phyloP scores from a whole-genome alignment of 1,284 basidiomycete genomes.

The Malassezia sp. region DNA sequence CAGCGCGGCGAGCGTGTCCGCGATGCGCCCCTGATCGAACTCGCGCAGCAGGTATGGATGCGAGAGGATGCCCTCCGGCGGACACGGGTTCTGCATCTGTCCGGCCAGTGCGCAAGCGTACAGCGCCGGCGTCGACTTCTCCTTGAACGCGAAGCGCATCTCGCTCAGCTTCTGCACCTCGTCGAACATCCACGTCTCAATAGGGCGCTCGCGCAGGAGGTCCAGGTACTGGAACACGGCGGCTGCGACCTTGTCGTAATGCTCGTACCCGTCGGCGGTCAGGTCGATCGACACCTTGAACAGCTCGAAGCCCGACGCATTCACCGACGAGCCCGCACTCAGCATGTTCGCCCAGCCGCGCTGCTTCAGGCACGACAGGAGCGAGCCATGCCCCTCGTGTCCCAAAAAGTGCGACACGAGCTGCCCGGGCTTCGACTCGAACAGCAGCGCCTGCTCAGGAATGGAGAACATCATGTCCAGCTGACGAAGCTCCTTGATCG shows the following conservation, averaged over 20 bases:
- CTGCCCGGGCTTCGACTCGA: conserved; percentile 65
- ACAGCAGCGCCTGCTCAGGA: conserved; percentile 62
- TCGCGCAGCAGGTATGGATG: conserved; percentile 65
- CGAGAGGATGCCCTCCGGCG: conserved; percentile 66
- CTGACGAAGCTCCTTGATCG: conserved; percentile 77
- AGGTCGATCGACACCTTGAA: conserved; percentile 74
- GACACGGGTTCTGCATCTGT: conserved; percentile 66
- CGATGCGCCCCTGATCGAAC: conserved; percentile 62
- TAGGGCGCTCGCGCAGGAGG: conserved; percentile 60
- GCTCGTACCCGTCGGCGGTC: conserved; percentile 75
- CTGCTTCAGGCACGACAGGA: conserved; percentile 80
- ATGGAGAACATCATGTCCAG: conserved; percentile 67
- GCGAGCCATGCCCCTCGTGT: conserved; percentile 88
- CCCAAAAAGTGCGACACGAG: conserved; percentile 81
- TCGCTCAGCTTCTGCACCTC: conserved; percentile 66
- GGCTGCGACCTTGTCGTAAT: conserved; percentile 64
- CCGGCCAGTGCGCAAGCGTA: conserved; percentile 71
- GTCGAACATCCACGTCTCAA: conserved; percentile 64
- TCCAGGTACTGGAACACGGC: conserved; percentile 77
- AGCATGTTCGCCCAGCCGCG: conserved; percentile 82
- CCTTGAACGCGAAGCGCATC: conserved; percentile 75
- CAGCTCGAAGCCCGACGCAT: conserved; percentile 67
- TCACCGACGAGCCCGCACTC: conserved; percentile 60
- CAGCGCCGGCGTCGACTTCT: conserved; percentile 66
- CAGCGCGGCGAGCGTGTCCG: conserved; percentile 57